Base-by-base conservation (phyloP, 768 basidiomycete species). In the Mycena crocata region DNA sequence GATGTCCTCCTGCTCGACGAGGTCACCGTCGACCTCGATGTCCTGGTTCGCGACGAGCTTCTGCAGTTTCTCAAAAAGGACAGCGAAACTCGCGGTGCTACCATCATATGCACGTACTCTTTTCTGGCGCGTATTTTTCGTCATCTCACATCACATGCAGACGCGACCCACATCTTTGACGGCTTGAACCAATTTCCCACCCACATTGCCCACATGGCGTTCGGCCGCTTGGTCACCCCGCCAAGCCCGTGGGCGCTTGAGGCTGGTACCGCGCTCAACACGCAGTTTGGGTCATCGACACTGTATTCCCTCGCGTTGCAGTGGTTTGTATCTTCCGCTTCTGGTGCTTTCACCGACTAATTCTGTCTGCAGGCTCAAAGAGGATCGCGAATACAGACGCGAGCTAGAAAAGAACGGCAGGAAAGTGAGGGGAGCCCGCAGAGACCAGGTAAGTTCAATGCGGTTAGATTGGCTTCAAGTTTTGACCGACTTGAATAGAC, bases 81-180 rank as follows among this genome's bases (percentile, higher is more conserved):
- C 73, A 93, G 93, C 69, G 86, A 91, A 67, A 75, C 80, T 5
- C 88, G 98, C 35, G 87, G 88, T 1, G 93, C 96, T 14, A 98
- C 97, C 15, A 91, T 99, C 60, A 79, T 99, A 57, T 99, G 94
- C 88, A 73, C 72, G 89, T 80, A 14, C 28, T 48, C 21, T 42
- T 50, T 40, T 35, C 58, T 40, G n/a, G 40, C 35, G 26, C 40
- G 30, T 28, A 37, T 52, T 62, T 55, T 59, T 67, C 23, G 48
- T 59, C 12, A n/a, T n/a, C 57, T 32, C 66, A 64, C 37, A 49
- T 12, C 28, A 51, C 57, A 26, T 52, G 55, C 23, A 96, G 94
- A 98, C 80, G 95, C 96, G 14, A 98, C 96, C 1, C 98, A 99
- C 77, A 98, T 99, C 72, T 98, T 96, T 70, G 97, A 99, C 76